Base-by-base conservation (phyloP, 2,329 filamentous ascomycete species). In the Venturiaceae sp. region DNA sequence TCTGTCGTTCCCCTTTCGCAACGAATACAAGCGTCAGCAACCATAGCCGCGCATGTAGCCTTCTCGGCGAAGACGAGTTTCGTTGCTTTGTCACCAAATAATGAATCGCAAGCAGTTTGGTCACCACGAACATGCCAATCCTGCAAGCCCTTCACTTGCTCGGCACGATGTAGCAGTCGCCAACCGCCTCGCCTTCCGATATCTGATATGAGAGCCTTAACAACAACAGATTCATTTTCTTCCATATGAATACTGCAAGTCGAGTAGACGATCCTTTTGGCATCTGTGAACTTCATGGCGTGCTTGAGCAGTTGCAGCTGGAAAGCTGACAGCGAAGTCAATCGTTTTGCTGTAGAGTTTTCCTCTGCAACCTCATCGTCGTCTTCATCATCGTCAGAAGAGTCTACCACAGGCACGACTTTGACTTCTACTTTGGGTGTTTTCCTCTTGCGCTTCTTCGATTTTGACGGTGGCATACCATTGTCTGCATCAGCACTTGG, bases 221-320 rank as follows among this genome's bases (percentile, higher is more conserved):
- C 72, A 0, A 96, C 90, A 0, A 97, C 92, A 1, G 80, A 74
- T 72, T 99, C 94, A 66, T 99, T 97, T 71, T 99, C 94, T 63
- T 88, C 82, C 0, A 83, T 81, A 68, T 97, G 86, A 2, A 96
- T 76, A 0, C 92, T 97, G 69, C 94, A 99, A 0, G 94, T 97
- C 34, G 91, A 96, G 69, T 97, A 99, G 0, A 90, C 92, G 46
- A 97, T 85, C 63, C 83, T 86, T 13, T 70, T 79, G 0, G 90
- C 90, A 1, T 80, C 77, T 0, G 90, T 86, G 65, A 97, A 99
- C 23, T 76, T 73, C 72, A 97, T 86, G 0, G 94, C 92, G 69
- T 96, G 94, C 52, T 87, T 79, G 2, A 99, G 77, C 11, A 97
- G 83, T 28, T 82, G 83, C 5, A 92, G 80, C 72, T 99, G 94